Evolutionary conservation across 1,284 basidiomycete genomes (phyloP).

Genomic region (Mycocalia duriaeana): DNA sequence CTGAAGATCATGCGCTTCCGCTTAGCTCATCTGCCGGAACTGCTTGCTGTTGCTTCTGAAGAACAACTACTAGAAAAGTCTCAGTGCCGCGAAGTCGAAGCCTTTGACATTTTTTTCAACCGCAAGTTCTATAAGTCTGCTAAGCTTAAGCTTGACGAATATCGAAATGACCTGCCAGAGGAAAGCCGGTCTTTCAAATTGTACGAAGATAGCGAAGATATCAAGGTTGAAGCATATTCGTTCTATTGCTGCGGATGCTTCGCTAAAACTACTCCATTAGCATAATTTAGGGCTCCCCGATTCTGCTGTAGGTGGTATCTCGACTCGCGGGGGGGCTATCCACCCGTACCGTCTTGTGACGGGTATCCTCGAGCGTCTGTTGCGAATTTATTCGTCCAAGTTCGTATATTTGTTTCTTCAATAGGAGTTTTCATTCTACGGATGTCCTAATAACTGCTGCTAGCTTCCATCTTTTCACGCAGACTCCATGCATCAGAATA

Average conservation of each 20-base stretch:
- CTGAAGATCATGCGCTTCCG: slow-evolving; percentile 50
- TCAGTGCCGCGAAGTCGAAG: slow-evolving; percentile 38
- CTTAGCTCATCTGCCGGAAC: slow-evolving; percentile 41
- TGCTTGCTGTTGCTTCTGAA: slow-evolving; percentile 36
- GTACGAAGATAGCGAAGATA: slow-evolving; percentile 23
- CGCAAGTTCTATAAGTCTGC: slow-evolving; percentile 28
- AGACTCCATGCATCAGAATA: slow-evolving; percentile 42
- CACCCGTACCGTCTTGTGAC: slow-evolving; percentile 50
- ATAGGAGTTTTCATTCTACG: neutral
- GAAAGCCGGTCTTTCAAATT: slow-evolving; percentile 28
- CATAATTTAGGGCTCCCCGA: too few species aligned
- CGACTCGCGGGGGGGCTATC: slow-evolving; percentile 38
- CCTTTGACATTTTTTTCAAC: slow-evolving; percentile 40
- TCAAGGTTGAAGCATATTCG: slow-evolving; percentile 18
- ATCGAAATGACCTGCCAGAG: slow-evolving; percentile 35
- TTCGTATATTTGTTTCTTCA: slow-evolving; percentile 9
- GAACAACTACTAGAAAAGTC: slow-evolving; percentile 36
- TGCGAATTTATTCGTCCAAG: slow-evolving; percentile 32
- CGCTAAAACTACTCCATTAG: too few species aligned
- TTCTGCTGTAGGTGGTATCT: slow-evolving; percentile 36
- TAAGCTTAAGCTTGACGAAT: slow-evolving; percentile 30
- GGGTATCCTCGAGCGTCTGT: slow-evolving; percentile 35
- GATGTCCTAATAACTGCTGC: too few species aligned
- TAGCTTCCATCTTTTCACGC: slow-evolving; percentile 41
- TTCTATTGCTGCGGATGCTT: too few species aligned